Conservation (phyloP, 2,329 filamentous ascomycete species). For the Trichoderma semiorbis region DNA sequence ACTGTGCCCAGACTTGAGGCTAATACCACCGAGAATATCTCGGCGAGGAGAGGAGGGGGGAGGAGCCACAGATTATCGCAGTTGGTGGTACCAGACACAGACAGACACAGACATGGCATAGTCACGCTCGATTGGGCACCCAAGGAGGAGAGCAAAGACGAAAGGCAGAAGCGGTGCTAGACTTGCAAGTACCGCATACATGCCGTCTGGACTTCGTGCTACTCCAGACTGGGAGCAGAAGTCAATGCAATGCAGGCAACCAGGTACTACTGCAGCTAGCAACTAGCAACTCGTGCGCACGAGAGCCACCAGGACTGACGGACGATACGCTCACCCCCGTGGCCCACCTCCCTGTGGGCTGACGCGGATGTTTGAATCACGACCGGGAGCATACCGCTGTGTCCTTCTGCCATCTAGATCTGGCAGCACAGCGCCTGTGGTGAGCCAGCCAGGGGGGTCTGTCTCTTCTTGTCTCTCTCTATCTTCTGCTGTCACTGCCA, state of each 20-base stretch:
- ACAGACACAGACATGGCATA: not conserved
- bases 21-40: constrained; percentile 3
- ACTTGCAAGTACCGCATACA: not conserved
- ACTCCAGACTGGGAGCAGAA: constrained; percentile 13
- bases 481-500: not conserved
- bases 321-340: not conserved
- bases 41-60: not conserved
- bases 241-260: constrained; percentile 16
- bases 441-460: not conserved
- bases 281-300: constrained; percentile 12
- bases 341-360: not conserved
- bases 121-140: not conserved
- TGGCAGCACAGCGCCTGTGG: constrained; percentile 2
- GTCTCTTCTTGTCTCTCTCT: not conserved
- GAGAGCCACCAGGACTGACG: not conserved
- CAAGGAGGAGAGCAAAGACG: not conserved
- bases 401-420: constrained; percentile 2
- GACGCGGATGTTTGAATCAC: constrained; percentile 9
- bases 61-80: not conserved
- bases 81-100: not conserved
- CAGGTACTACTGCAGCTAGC: constrained; percentile 10
- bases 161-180: not conserved
- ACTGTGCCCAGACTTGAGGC: constrained; percentile 1
- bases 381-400: not conserved
- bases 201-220: not conserved